phyloP scores from a whole-genome alignment of 192 early-diverging fungal species.

The Linnemannia schmuckeri region DNA sequence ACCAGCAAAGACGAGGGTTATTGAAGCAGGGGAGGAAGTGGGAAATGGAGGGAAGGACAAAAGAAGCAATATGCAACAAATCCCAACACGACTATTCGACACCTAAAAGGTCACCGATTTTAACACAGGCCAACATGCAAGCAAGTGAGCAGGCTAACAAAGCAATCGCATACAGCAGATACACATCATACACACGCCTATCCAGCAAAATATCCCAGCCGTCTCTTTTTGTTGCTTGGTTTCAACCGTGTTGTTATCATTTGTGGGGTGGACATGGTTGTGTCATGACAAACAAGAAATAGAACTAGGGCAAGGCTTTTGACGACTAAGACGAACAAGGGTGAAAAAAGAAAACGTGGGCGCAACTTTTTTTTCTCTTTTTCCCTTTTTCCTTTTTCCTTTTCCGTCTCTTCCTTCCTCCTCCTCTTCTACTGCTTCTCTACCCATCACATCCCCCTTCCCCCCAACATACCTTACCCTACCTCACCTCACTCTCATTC shows the following conservation, averaged over 20 bases:
- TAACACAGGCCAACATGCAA: background rate
- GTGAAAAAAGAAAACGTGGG: slow-evolving; percentile 3
- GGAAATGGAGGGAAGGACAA: background rate
- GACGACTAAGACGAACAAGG: background rate
- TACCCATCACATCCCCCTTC: background rate
- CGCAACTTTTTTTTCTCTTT: background rate
- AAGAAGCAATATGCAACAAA: too few relatives aligned
- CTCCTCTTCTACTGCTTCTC: background rate
- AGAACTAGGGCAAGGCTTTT: background rate
- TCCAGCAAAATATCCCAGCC: background rate
- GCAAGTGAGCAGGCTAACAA: background rate
- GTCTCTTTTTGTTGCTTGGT: background rate
- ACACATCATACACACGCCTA: too few relatives aligned
- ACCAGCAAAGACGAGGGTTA: background rate
- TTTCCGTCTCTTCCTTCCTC: background rate
- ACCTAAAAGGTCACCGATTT: background rate
- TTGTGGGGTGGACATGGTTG: background rate
- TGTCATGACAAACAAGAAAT: slow-evolving; percentile 7
- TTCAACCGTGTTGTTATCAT: background rate
- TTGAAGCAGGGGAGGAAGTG: background rate
- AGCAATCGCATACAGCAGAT: too few relatives aligned
- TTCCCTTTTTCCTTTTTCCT: background rate
- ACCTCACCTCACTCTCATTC: background rate
- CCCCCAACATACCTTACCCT: background rate
- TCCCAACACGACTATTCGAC: background rate